Evolutionary conservation across 495 filamentous ascomycete genomes (phyloP), one percentile per base, ranked within the genome.

Genomic region (Xylaria nigripes): DNA sequence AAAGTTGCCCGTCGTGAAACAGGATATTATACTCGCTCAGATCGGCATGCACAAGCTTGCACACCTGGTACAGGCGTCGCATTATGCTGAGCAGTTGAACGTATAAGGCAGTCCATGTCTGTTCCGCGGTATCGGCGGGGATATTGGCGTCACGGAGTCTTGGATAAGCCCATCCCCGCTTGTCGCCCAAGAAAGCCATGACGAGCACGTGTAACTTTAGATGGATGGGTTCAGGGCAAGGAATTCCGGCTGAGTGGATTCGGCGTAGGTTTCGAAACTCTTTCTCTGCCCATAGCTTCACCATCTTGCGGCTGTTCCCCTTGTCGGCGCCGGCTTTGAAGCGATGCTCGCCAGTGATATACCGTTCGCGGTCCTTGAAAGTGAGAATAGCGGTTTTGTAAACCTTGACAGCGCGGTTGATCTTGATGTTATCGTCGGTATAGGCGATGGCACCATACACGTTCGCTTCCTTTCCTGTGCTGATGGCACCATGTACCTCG

Each of bases 211-310:
- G 89, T 2, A 88, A 77, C 54, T 90, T 87, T 22, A 97, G 84
- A 60, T 86, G 81, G 29, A 97, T 72, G 0, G 93, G 91, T 63
- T 96, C 89, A 0, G 93, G 93, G 57, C 86, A 93, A 15, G 90
- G 86, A 43, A 98, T 93, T 1, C 88, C 89, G 18, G 93, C 86
- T 3, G 78, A 68, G 62, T 90, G 72, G 19, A 98, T 82, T 46
- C 94, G 79, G 55, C 87, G 86, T 54, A 98, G 63, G 70, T 98
- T 97, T 45, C 93, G 81, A 77, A 95, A 93, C 68, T 98, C 93
- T 72, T 98, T 98, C 71, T 96, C 91, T 3, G 94, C 93, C 93
- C 93, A 98, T 41, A 95, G 71, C 68, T 95, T 93, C 47, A 98
- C 91, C 91, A 96, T 96, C 45, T 90, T 87, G 3, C 90, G 81